Evolutionary conservation across 2,329 filamentous ascomycete species (phyloP).

Genomic region (Neofusicoccum umdonicola): DNA sequence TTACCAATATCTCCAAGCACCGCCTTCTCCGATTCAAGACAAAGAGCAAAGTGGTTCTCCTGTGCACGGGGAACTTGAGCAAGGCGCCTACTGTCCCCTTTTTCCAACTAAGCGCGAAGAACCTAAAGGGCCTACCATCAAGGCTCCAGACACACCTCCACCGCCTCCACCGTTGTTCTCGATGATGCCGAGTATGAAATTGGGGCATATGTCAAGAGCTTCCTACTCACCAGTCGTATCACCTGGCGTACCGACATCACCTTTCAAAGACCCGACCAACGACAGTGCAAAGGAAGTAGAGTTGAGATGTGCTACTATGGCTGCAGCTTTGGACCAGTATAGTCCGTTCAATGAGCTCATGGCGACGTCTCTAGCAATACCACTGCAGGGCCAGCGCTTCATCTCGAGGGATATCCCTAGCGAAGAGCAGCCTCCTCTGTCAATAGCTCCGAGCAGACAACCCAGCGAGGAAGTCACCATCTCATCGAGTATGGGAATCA

Average conservation of each 20-base stretch:
- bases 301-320: background rate
- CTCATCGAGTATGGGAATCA: too few species aligned
- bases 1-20: background rate
- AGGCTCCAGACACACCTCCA: background rate
- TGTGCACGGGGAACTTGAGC: background rate
- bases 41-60: background rate
- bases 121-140: background rate
- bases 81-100: background rate
- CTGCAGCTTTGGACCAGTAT: too few species aligned
- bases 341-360: too few species aligned
- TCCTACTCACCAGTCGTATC: background rate
- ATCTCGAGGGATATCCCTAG: too few species aligned
- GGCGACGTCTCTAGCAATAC: too few species aligned
- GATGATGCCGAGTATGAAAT: background rate
- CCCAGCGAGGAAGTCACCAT: too few species aligned
- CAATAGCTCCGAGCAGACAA: too few species aligned
- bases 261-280: background rate
- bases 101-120: background rate
- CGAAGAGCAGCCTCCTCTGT: too few species aligned
- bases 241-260: background rate
- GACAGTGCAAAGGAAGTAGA: background rate
- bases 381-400: too few species aligned
- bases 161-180: constrained; percentile 7
- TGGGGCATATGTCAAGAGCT: background rate
- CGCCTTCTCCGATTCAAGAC: background rate